Percentiles rank a stretch among this genome's conserved stretches.
These are phyloP conservation scores for Naganishia vishniacii DNA, from an alignment of 768 basidiomycete genomes.

Conservation along the genomic window DNA sequence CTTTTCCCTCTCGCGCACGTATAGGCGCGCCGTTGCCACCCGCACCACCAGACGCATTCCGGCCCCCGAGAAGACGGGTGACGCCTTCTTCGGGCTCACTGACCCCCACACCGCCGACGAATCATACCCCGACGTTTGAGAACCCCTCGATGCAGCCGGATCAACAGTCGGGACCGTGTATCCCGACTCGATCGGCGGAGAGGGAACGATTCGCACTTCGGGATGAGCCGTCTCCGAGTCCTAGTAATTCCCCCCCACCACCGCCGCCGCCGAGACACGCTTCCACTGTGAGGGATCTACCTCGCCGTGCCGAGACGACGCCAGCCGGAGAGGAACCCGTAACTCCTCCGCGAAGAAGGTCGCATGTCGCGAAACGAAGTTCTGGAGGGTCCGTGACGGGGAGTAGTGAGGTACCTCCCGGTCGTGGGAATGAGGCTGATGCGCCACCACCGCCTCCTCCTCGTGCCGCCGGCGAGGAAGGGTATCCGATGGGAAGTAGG, in stretches of 20 bases:
- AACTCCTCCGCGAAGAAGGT: slow-evolving; percentile 12
- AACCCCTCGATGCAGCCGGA: neutral
- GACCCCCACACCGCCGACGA: slow-evolving; percentile 32
- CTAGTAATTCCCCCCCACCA: neutral
- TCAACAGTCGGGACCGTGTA: neutral
- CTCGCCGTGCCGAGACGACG: too few relatives aligned
- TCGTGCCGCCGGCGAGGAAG: too few relatives aligned
- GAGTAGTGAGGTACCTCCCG: too few relatives aligned
- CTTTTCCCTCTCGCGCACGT: too few relatives aligned
- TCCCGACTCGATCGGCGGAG: neutral
- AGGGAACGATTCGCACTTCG: slow-evolving; percentile 7
- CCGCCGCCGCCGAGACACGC: too few relatives aligned
- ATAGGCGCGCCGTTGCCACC: slow-evolving; percentile 35
- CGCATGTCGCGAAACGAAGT: neutral
- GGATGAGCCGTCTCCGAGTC: slow-evolving; percentile 9
- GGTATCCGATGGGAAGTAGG: neutral
- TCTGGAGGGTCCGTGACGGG: neutral
- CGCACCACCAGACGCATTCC: slow-evolving; percentile 49
- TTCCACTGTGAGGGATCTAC: too few relatives aligned
- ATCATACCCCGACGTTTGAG: neutral
- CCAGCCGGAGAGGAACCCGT: neutral
- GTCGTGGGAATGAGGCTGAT: too few relatives aligned
- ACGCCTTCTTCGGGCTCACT: slow-evolving; percentile 28
- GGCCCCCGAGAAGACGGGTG: slow-evolving; percentile 38
- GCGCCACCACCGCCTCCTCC: too few relatives aligned